Conservation (phyloP, 306 rosid genomes). For the Cyamopsis tetragonoloba region DNA sequence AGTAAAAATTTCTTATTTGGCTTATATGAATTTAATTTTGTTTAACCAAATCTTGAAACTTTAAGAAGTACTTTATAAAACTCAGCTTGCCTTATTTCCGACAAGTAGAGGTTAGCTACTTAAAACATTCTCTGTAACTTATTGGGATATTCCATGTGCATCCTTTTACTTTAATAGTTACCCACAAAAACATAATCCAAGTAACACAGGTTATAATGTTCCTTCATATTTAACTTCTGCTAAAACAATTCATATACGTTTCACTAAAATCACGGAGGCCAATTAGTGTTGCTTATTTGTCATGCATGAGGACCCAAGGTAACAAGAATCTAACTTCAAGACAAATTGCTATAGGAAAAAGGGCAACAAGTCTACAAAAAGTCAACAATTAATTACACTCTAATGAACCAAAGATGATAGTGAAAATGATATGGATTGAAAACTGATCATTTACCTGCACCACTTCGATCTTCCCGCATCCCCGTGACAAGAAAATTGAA, state of each 20-base stretch:
- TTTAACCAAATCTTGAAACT: not conserved
- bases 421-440: not conserved
- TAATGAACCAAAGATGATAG: constrained; percentile 15
- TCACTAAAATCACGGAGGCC: not conserved
- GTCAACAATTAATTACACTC: not conserved
- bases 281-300: not conserved
- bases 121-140: not conserved
- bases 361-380: not conserved
- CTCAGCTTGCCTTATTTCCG: not conserved
- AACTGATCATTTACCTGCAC: constrained; percentile 60
- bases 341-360: not conserved
- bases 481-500: constrained; percentile 90
- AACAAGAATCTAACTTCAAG: not conserved
- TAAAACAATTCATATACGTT: not conserved
- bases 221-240: not conserved
- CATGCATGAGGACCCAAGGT: not conserved
- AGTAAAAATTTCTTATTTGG: not conserved
- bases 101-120: not conserved
- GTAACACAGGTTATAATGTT: not conserved
- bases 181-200: not conserved
- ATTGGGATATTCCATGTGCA: not conserved
- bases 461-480: constrained; percentile 72
- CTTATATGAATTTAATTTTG: not conserved
- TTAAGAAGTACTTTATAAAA: not conserved
- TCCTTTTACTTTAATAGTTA: not conserved